Conservation (phyloP, 352 stramenopile species). For the Phytophthora multivora region DNA sequence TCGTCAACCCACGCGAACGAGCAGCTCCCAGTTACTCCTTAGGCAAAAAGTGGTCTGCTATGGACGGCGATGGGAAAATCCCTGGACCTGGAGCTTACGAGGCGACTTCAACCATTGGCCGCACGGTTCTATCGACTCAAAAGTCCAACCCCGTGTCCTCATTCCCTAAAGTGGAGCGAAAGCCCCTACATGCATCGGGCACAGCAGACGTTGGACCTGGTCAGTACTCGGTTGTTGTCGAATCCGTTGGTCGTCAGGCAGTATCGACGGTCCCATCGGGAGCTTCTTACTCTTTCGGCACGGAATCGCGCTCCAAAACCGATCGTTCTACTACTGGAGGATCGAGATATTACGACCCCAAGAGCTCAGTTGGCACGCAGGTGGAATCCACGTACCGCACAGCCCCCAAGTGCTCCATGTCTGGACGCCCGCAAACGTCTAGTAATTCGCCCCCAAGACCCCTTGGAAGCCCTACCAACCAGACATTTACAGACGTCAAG, state of each 20-base stretch:
- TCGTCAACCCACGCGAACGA: slow-evolving; percentile 74
- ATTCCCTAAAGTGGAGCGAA: slow-evolving; percentile 76
- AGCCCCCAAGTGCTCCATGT: slow-evolving; percentile 75
- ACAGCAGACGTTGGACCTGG: slow-evolving; percentile 68
- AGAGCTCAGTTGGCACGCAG: slow-evolving; percentile 72
- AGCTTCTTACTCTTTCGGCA: slow-evolving; percentile 73
- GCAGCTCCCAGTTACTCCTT: slow-evolving; percentile 72
- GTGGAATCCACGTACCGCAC: slow-evolving; percentile 71
- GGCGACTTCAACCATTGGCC: slow-evolving; percentile 56
- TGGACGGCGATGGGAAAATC: slow-evolving; percentile 51
- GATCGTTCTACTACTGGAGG: slow-evolving; percentile 21
- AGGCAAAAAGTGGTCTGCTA: slow-evolving; percentile 70
- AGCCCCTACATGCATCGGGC: slow-evolving; percentile 49
- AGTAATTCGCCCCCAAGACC: too few relatives aligned
- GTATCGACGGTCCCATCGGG: slow-evolving; percentile 65
- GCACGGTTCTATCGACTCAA: slow-evolving; percentile 74
- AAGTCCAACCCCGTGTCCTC: slow-evolving; percentile 61
- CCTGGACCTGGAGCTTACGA: slow-evolving; percentile 72
- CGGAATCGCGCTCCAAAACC: slow-evolving; percentile 52
- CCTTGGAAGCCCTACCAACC: too few relatives aligned
- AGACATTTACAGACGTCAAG: slow-evolving; percentile 52
- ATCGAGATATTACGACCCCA: slow-evolving; percentile 56
- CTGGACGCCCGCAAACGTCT: slow-evolving; percentile 33
- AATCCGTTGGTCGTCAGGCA: slow-evolving; percentile 65
- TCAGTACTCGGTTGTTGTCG: slow-evolving; percentile 74